Evolutionary conservation across 768 basidiomycete genomes (phyloP), one percentile per base, ranked within the genome.

Genomic region (Lactarius quietus): DNA sequence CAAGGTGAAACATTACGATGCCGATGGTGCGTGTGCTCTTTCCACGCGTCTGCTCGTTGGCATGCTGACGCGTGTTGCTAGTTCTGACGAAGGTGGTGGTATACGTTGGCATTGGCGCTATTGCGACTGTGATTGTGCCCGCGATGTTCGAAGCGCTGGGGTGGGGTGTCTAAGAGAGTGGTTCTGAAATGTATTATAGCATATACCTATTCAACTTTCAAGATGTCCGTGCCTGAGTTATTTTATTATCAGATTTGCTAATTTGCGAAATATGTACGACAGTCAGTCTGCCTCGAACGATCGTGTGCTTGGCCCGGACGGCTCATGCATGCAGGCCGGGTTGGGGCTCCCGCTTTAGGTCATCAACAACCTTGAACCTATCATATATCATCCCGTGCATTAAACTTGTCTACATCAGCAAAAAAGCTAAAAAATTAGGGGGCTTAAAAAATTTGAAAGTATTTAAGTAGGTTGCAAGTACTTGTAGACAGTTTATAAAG

Each of bases 41-140:
- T 56, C n/a, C 54, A 38, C 14, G n/a, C 58, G n/a, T 0, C 59
- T 72, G 39, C n/a, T n/a, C 38, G 35, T 56, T n/a, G 29, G 9
- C 28, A 7, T 48, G 62, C 72, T 35, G 66, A 36, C 35, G 29
- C 28, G 35, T 23, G 1, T 35, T n/a, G 39, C 23, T 48, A 93
- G 93, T 95, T 9, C 75, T 95, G 67, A 95, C 93, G 31, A 95
- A 95, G 78, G 86, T 95, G 15, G 85, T 93, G 52, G 94, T 95
- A 6, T 96, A 98, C 73, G 82, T 84, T 58, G 95, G 95, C 0
- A 96, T 98, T 65, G 93, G 84, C 0, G 75, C 89, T 15, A 72
- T 95, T 14, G 84, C 87, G 2, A 75, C 78, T 17, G 86, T 89
- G 68, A 74, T 79, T 0, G 78, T 88, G 36, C 93, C 93, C 0